Evolutionary conservation across 441 rosid species (phyloP).

Genomic region (Syzygium syzygioides): DNA sequence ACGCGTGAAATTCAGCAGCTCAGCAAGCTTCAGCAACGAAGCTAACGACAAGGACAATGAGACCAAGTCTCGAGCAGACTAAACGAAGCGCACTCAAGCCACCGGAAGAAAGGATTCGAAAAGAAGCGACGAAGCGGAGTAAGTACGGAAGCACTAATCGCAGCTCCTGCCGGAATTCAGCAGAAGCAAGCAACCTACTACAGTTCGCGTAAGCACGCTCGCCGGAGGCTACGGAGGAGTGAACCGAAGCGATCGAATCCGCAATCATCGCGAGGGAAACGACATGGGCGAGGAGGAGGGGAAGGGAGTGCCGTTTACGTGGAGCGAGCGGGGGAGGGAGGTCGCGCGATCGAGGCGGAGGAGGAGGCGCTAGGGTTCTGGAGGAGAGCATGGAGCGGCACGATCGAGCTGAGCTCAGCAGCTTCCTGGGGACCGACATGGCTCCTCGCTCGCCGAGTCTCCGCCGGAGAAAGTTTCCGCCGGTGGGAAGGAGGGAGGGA

Average conservation of each 20-base stretch:
- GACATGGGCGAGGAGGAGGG: neutral
- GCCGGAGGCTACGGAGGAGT: neutral
- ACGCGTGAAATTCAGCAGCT: neutral
- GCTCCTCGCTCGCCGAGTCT: neutral
- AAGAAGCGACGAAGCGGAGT: neutral
- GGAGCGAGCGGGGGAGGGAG: neutral
- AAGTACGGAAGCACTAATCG: neutral
- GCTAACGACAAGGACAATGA: neutral
- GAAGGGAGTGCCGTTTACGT: neutral
- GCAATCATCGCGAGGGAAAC: neutral
- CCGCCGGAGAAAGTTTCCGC: neutral
- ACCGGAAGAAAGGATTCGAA: neutral
- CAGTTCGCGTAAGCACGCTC: neutral
- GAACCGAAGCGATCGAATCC: neutral
- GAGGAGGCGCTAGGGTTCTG: neutral
- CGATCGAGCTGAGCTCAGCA: constrained; percentile 3
- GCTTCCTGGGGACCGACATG: neutral
- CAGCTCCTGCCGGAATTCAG: neutral
- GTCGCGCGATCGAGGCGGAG: neutral
- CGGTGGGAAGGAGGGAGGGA: neutral
- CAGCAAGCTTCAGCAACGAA: neutral
- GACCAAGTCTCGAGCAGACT: neutral
- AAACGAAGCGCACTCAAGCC: neutral
- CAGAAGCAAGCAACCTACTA: neutral
- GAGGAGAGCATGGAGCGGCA: neutral